phyloP scores from a whole-genome alignment of 1,139 yeast species.

The Candida tetrigidarum region DNA sequence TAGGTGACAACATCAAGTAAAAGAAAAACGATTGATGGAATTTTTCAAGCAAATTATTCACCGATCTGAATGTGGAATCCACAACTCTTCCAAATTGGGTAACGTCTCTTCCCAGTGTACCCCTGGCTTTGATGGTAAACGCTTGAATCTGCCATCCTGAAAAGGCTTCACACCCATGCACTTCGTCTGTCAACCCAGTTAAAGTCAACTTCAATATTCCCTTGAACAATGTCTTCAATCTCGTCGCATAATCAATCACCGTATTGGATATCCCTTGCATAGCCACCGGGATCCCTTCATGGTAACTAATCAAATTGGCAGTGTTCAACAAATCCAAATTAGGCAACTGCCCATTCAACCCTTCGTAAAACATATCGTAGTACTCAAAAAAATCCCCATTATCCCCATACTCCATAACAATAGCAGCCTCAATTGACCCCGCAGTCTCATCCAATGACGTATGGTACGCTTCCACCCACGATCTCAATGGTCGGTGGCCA shows the following conservation, averaged over 20 bases:
- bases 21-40: constrained; percentile 98
- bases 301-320: constrained; percentile 69
- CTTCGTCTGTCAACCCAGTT: constrained; percentile 62
- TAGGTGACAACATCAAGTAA: constrained; percentile 80
- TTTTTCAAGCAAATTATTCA: constrained; percentile 90
- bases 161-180: constrained; percentile 85
- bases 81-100: constrained; percentile 91
- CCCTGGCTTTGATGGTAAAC: constrained; percentile 73
- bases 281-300: constrained; percentile 73
- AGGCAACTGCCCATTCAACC: constrained; percentile 94
- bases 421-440: constrained; percentile 94
- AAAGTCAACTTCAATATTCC: constrained; percentile 73
- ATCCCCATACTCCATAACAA: constrained; percentile 81
- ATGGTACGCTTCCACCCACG: constrained; percentile 97
- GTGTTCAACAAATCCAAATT: constrained; percentile 88
- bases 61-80: constrained; percentile 86
- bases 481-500: constrained; percentile 67
- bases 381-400: constrained; percentile 68
- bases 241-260: constrained; percentile 48
- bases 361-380: constrained; percentile 80
- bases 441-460: constrained; percentile 84
- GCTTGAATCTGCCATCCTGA: constrained; percentile 98
- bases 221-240: constrained; percentile 61
- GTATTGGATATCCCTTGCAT: constrained; percentile 64
- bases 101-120: constrained; percentile 67